phyloP scores from a whole-genome alignment of 208 protist genomes.

The Wallacemonas rigidus region DNA sequence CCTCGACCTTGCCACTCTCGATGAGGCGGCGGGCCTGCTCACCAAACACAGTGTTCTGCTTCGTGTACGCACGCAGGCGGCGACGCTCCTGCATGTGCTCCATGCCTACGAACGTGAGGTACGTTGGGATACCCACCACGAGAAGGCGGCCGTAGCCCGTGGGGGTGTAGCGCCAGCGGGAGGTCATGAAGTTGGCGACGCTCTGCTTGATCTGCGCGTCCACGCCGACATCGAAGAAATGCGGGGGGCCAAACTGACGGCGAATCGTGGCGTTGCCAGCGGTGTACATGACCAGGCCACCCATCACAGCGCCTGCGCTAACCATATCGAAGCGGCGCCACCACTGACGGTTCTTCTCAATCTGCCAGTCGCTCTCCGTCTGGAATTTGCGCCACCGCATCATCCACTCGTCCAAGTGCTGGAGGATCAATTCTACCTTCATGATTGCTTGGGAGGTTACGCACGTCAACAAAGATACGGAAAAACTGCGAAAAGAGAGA shows the following conservation, averaged over 20 bases:
- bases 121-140: constrained; percentile 76
- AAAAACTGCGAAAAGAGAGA: constrained; percentile 8
- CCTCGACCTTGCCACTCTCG: constrained; percentile 80
- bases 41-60: constrained; percentile 89
- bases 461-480: not conserved
- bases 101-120: constrained; percentile 54
- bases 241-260: constrained; percentile 80
- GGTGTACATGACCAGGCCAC: constrained; percentile 65
- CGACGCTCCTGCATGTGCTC: constrained; percentile 81
- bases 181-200: constrained; percentile 58
- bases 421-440: constrained; percentile 88
- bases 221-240: constrained; percentile 87
- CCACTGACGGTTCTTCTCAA: constrained; percentile 87
- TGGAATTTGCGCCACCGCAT: constrained; percentile 91
- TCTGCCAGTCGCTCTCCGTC: constrained; percentile 88
- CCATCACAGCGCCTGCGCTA: constrained; percentile 44
- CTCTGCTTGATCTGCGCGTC: constrained; percentile 69
- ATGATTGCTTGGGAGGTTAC: constrained; percentile 20
- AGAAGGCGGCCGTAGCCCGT: constrained; percentile 82
- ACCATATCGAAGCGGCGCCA: constrained; percentile 74
- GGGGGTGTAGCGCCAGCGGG: constrained; percentile 82
- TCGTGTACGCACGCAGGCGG: constrained; percentile 70
- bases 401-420: constrained; percentile 93
- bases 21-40: constrained; percentile 87
- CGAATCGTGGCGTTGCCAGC: constrained; percentile 69